Percentiles rank a stretch among this genome's conserved stretches.
These are phyloP conservation scores for Boletus rubescentipes DNA, from an alignment of 768 basidiomycete genomes.

Conservation along the genomic window DNA sequence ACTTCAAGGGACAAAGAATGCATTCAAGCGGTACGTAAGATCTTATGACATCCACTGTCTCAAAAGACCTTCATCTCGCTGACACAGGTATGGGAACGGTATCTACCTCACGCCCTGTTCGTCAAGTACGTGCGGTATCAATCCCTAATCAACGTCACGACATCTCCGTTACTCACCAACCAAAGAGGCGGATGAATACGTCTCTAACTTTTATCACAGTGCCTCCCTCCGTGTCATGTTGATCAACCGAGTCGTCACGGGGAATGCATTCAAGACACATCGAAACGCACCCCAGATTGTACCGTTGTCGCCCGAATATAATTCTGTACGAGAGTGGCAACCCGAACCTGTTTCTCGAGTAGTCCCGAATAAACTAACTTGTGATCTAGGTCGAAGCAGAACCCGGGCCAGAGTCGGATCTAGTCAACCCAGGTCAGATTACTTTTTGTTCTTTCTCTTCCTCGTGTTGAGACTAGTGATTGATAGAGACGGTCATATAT, in stretches of 20 bases:
- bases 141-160: not conserved
- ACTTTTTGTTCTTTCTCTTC: not conserved
- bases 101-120: conserved; percentile 16
- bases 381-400: conserved; percentile 12
- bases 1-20: conserved; percentile 11
- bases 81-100: conserved; percentile 11
- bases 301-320: conserved; percentile 4
- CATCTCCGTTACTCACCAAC: conserved; percentile 3
- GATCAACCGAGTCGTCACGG: conserved; percentile 6
- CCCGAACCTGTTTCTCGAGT: not conserved
- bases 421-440: conserved; percentile 11
- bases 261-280: conserved; percentile 9
- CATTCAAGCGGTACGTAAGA: conserved; percentile 15
- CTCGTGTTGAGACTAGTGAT: not conserved
- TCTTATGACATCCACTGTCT: not conserved
- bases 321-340: conserved; percentile 4
- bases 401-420: conserved; percentile 13
- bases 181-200: conserved; percentile 16
- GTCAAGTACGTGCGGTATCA: conserved; percentile 9
- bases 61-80: not conserved
- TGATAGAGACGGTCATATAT: conserved; percentile 13
- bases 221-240: conserved; percentile 12
- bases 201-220: conserved; percentile 12
- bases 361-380: not conserved
- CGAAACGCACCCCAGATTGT: conserved; percentile 12